Percentiles rank a stretch among this genome's conserved stretches.
These are phyloP conservation scores for Cicer chorassanicum DNA, from an alignment of 306 rosid genomes.

Conservation along the genomic window DNA sequence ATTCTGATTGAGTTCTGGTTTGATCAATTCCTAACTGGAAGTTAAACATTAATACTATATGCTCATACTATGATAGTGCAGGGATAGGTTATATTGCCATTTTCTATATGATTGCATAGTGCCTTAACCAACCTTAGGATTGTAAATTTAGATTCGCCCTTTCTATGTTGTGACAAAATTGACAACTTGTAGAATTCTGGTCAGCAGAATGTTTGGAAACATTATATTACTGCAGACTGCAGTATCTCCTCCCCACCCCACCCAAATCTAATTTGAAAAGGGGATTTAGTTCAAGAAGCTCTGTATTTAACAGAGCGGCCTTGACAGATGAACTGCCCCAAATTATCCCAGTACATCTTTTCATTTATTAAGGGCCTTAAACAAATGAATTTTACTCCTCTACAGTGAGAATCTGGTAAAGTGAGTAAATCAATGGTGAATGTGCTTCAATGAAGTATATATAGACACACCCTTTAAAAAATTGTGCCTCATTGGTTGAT, in stretches of 20 bases:
- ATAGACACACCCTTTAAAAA: background rate
- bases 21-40: background rate
- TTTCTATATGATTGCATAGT: slow-evolving; percentile 14
- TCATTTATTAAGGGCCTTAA: background rate
- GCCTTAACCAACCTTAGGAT: background rate
- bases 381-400: background rate
- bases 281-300: background rate
- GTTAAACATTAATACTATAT: background rate
- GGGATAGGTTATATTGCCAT: background rate
- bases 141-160: background rate
- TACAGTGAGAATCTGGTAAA: too few species aligned
- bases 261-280: background rate
- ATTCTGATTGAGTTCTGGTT: background rate
- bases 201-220: background rate
- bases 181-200: background rate
- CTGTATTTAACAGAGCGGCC: background rate
- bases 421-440: too few species aligned
- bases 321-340: background rate
- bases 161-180: background rate
- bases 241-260: too few species aligned
- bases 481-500: slow-evolving; percentile 21
- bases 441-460: slow-evolving; percentile 11
- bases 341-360: background rate
- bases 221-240: background rate
- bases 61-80: background rate